Evolutionary conservation across 2,329 filamentous ascomycete genomes (phyloP).

Genomic region (Biscogniauxia sp.): DNA sequence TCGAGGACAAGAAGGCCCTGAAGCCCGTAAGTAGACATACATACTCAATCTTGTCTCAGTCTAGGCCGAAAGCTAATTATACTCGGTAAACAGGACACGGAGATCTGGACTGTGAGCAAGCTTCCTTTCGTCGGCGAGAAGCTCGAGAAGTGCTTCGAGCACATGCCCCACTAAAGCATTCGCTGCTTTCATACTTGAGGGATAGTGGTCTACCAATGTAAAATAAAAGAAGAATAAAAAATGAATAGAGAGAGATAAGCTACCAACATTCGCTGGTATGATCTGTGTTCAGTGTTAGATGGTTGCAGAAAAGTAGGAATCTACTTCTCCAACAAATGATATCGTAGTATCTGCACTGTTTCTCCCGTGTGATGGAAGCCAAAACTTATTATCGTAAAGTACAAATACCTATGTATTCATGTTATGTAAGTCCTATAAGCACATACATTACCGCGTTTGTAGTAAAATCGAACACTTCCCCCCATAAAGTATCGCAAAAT

Average conservation of each 20-base stretch:
- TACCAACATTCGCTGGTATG: not conserved
- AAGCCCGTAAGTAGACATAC: slow-evolving; percentile 52
- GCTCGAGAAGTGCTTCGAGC: slow-evolving; percentile 59
- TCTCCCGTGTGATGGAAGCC: not conserved
- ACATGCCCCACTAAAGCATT: slow-evolving; percentile 50
- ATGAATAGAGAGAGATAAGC: not conserved
- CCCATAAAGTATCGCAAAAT: too few relatives aligned
- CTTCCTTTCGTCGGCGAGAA: slow-evolving; percentile 68
- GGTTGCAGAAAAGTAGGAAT: not conserved
- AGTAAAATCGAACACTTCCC: too few relatives aligned
- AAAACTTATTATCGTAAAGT: not conserved
- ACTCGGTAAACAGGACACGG: slow-evolving; percentile 49
- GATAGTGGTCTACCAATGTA: not conserved
- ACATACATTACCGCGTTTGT: too few relatives aligned
- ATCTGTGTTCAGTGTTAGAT: not conserved
- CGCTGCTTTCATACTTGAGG: not conserved
- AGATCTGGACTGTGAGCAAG: slow-evolving; percentile 69
- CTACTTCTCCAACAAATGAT: not conserved
- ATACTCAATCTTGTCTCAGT: not conserved
- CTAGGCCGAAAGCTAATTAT: slow-evolving; percentile 7
- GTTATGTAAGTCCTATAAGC: too few relatives aligned
- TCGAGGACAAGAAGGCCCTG: slow-evolving; percentile 64
- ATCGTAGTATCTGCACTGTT: not conserved
- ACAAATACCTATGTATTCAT: too few relatives aligned
- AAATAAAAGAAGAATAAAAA: not conserved